Evolutionary conservation across 768 basidiomycete species (phyloP), one percentile per base, ranked within the genome.

Genomic region (Leccinum variicolor): DNA sequence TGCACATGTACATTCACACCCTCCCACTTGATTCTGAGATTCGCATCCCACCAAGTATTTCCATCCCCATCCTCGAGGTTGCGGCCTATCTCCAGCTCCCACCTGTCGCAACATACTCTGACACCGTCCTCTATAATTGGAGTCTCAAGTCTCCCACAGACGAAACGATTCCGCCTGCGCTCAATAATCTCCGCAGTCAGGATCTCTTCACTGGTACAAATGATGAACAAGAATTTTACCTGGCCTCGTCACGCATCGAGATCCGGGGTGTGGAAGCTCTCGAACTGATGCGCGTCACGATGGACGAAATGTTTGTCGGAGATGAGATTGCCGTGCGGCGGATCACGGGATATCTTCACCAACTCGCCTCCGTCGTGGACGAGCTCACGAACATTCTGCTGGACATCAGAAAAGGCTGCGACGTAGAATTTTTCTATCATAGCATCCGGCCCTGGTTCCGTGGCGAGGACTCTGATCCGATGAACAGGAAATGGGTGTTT

Each of bases 71-170:
- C 33, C 78, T 94, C 19, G 79, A 84, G 55, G 81, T 93, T 15
- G 90, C 84, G 23, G 70, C 77, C 0, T 75, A 86, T 47, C 83
- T 97, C 10, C 85, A 89, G 54, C 75, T 97, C 2, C 94, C 95
- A 0, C 93, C 95, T 0, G 77, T 96, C 41, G 79, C 94, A 56
- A 97, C 94, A 4, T 97, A 94, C 69, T 87, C 94, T 10, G 94
- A 96, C 69, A 88, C 87, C 28, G 94, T 97, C 8, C 81, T 97
- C 26, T 97, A 94, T 74, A 96, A 96, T 69, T 91, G 89, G 87
- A 63, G 29, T 65, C 78, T 62, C 62, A 76, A 43, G 41, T 47
- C 34, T 68, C 74, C 61, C 74, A 47, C 48, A 6, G 49, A 68
- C 2, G 57, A 59, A 31, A 62, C 63, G 58, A 69, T 73, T 57